Evolutionary conservation across 2,329 filamentous ascomycete species (phyloP).

Genomic region (Fragosphaeria purpurea): DNA sequence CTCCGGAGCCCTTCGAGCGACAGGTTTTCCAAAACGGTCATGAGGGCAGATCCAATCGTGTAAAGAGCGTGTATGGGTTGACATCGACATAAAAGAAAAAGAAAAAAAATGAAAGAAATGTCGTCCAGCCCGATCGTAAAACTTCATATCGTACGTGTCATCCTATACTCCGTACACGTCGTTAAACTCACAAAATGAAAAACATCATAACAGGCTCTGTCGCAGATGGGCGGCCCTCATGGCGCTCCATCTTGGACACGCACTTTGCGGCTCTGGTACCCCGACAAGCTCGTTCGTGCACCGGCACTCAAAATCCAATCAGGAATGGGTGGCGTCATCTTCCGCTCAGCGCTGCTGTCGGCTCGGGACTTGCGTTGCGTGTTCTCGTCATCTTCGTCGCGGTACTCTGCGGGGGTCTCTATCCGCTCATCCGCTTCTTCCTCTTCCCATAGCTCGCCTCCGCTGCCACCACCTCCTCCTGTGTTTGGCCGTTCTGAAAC

Average conservation of each 20-base stretch:
- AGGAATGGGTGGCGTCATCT: slow-evolving; percentile 50
- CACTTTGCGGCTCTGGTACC: slow-evolving; percentile 31
- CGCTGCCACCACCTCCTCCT: neutral
- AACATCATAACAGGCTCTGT: neutral
- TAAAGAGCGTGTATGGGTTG: no score
- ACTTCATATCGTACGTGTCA: no score
- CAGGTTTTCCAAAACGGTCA: no score
- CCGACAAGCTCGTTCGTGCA: slow-evolving; percentile 37
- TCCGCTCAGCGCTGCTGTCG: slow-evolving; percentile 27
- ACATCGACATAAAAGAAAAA: neutral
- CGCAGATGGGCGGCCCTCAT: neutral
- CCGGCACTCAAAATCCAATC: slow-evolving; percentile 50
- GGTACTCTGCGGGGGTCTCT: slow-evolving; percentile 13
- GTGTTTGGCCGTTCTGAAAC: slow-evolving; percentile 5
- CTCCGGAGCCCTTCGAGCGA: no score
- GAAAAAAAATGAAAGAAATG: neutral
- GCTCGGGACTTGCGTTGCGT: slow-evolving; percentile 11
- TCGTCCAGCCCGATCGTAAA: no score
- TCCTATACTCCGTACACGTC: no score
- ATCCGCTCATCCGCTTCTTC: neutral
- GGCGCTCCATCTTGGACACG: slow-evolving; percentile 3
- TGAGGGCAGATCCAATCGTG: no score
- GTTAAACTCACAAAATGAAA: neutral
- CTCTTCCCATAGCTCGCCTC: neutral
- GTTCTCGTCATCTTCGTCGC: slow-evolving; percentile 16